A percentile compares a stretch with the other conserved stretches of the same genome.
These are phyloP conservation scores for Fusarium nematophilum DNA, from an alignment of 2,329 filamentous ascomycete species.

Conservation along the genomic window DNA sequence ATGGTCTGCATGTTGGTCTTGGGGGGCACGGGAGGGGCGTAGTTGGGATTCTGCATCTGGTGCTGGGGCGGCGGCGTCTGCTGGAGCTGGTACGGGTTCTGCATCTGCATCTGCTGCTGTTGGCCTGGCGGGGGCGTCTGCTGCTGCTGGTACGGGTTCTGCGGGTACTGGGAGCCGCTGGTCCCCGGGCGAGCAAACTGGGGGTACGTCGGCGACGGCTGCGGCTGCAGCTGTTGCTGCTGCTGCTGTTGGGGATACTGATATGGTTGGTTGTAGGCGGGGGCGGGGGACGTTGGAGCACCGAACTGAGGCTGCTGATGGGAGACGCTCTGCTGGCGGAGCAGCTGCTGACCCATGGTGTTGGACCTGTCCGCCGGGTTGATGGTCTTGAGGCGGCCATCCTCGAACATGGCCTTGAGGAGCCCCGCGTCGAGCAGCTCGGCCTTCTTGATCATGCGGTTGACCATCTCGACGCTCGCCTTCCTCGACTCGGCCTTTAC, in stretches of 20 bases:
- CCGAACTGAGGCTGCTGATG: conserved; percentile 1
- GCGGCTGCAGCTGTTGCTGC: conserved; percentile 30
- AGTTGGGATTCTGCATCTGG: conserved; percentile 28
- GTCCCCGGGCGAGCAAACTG: conserved; percentile 29
- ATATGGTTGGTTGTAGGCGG: conserved; percentile 41
- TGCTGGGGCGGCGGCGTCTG: conserved; percentile 37
- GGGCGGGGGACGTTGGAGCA: conserved; percentile 20
- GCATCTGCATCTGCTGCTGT: no score
- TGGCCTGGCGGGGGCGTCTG: conserved; percentile 13
- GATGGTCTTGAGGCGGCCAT: conserved; percentile 71
- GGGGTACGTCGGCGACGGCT: conserved; percentile 42
- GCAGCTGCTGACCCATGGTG: conserved; percentile 46
- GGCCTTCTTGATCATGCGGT: conserved; percentile 77
- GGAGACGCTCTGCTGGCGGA: conserved; percentile 50
- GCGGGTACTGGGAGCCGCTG: conserved; percentile 29
- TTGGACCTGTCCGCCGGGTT: conserved; percentile 64
- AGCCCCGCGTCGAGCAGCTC: conserved; percentile 74
- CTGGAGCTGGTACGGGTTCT: conserved; percentile 37
- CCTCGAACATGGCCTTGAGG: conserved; percentile 74
- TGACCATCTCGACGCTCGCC: conserved; percentile 75
- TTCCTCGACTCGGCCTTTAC: conserved; percentile 75
- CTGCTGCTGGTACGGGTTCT: conserved; percentile 25
- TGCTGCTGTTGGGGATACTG: conserved; percentile 25
- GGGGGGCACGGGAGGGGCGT: conserved; percentile 41
- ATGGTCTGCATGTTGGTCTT: conserved; percentile 41